Percentiles rank a stretch among this genome's conserved stretches.
phyloP scores from a whole-genome alignment of 2,329 filamentous ascomycete species.

The Claviceps sp. region DNA sequence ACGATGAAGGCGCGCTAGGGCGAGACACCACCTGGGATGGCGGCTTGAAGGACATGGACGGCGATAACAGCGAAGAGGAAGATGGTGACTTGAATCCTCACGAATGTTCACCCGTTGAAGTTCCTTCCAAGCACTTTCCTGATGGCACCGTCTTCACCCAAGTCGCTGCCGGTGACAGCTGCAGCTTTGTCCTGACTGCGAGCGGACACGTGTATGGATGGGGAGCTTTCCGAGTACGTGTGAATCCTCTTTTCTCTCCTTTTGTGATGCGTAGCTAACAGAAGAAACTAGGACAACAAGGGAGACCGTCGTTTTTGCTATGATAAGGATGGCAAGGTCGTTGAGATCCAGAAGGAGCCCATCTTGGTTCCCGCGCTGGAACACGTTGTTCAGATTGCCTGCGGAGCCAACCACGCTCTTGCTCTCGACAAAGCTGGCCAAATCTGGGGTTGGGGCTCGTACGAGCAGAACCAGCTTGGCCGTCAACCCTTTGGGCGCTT shows the following conservation, averaged over 20 bases:
- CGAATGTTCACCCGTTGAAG: conserved; percentile 52
- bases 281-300: conserved; percentile 1
- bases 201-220: conserved; percentile 69
- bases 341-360: conserved; percentile 37
- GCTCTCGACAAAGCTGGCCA: conserved; percentile 52
- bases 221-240: conserved; percentile 62
- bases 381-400: conserved; percentile 50
- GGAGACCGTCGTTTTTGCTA: conserved; percentile 36
- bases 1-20: conserved; percentile 71
- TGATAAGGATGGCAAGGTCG: conserved; percentile 25
- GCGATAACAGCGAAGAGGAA: conserved; percentile 45
- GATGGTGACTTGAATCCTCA: conserved; percentile 57
- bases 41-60: conserved; percentile 41
- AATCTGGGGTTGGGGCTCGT: conserved; percentile 59
- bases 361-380: conserved; percentile 47
- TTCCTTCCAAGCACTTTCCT: conserved; percentile 45
- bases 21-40: conserved; percentile 59
- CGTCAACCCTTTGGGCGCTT: conserved; percentile 48
- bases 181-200: conserved; percentile 62
- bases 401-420: conserved; percentile 58
- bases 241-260: conserved; percentile 27
- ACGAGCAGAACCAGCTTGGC: conserved; percentile 52
- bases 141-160: conserved; percentile 47
- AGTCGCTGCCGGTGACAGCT: conserved; percentile 60
- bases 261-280: background rate